phyloP scores from a whole-genome alignment of 2,329 filamentous ascomycete species.

The Geosmithia putterillii region DNA sequence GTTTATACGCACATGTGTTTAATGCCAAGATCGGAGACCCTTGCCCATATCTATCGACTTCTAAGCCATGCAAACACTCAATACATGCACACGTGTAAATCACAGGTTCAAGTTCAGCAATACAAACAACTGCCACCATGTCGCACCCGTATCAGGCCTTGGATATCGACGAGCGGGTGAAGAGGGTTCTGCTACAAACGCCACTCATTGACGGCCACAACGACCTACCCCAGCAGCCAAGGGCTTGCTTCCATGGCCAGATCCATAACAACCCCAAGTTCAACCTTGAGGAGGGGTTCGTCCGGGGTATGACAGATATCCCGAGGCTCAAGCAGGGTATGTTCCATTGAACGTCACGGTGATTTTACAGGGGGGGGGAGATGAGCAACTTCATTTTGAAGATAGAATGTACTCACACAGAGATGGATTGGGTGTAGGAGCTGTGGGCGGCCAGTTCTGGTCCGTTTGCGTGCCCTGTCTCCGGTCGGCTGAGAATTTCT shows the following conservation, averaged over 20 bases:
- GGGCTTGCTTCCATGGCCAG: conserved; percentile 14
- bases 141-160: neutral
- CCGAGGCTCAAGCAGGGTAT: conserved; percentile 7
- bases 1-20: no score
- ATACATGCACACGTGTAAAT: no score
- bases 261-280: conserved; percentile 19
- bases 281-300: conserved; percentile 15
- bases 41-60: no score
- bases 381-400: neutral
- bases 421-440: conserved; percentile 3
- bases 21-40: no score
- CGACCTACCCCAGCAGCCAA: conserved; percentile 7
- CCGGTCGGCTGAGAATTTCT: conserved; percentile 12
- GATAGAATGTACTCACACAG: neutral
- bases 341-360: neutral
- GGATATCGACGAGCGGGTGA: conserved; percentile 14
- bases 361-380: neutral
- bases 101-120: no score
- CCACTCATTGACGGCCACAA: conserved; percentile 8
- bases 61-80: no score
- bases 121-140: neutral
- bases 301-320: conserved; percentile 18
- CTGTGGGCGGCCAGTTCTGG: conserved; percentile 9
- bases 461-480: conserved; percentile 8
- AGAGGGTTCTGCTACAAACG: conserved; percentile 6